Evolutionary conservation across 2,329 filamentous ascomycete genomes (phyloP).

Genomic region (Rhytidhysteron rufulum): DNA sequence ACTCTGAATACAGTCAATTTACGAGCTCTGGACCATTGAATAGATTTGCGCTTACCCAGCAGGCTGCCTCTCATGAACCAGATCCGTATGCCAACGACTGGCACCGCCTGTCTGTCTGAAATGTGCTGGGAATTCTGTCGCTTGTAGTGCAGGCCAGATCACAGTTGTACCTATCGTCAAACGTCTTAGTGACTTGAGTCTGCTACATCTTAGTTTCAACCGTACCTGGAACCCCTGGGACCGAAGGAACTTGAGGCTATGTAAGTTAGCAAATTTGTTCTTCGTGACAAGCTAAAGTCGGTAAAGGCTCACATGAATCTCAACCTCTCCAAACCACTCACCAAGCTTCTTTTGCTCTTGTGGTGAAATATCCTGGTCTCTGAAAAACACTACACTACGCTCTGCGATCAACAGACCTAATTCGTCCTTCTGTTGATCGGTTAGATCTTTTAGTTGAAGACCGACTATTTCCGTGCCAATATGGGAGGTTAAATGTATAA

Average conservation of each 20-base stretch:
- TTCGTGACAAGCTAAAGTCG: no score
- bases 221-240: slow-evolving; percentile 63
- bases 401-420: slow-evolving; percentile 61
- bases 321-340: slow-evolving; percentile 61
- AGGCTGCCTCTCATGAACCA: slow-evolving; percentile 68
- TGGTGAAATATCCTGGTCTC: slow-evolving; percentile 46
- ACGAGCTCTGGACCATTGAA: slow-evolving; percentile 2
- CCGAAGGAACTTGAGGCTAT: slow-evolving; percentile 67
- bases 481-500: slow-evolving; percentile 58
- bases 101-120: slow-evolving; percentile 67
- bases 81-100: slow-evolving; percentile 66
- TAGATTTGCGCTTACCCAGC: slow-evolving; percentile 45
- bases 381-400: slow-evolving; percentile 63
- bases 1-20: slow-evolving; percentile 33
- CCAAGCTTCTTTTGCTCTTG: slow-evolving; percentile 42
- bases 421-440: slow-evolving; percentile 57
- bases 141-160: slow-evolving; percentile 67
- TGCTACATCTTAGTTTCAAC: no score
- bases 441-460: slow-evolving; percentile 60
- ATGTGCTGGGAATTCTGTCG: slow-evolving; percentile 56
- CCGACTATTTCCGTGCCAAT: slow-evolving; percentile 65
- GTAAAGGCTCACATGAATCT: slow-evolving; percentile 64
- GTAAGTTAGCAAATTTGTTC: not conserved
- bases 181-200: slow-evolving; percentile 69
- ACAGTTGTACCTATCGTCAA: slow-evolving; percentile 61